A percentile compares a stretch with the other conserved stretches of the same genome.
These are phyloP conservation scores for Dacryopinax primogenitus DNA, from an alignment of 768 basidiomycete genomes.

Conservation along the genomic window DNA sequence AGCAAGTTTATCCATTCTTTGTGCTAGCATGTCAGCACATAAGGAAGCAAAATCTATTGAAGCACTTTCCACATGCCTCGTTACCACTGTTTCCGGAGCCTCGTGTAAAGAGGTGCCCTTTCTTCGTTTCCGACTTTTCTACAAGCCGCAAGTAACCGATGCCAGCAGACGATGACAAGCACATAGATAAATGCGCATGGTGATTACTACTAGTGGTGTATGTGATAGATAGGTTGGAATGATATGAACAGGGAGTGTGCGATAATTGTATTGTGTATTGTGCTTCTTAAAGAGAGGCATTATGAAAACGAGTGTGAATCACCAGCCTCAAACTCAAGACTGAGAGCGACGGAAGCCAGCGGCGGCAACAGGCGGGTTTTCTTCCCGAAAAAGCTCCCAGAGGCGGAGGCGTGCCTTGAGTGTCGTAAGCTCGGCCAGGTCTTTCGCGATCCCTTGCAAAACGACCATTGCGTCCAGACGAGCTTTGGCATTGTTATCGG, in stretches of 20 bases:
- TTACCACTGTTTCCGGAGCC: no score
- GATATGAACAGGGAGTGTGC: no score
- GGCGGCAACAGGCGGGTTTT: neutral
- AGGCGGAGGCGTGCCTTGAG: neutral
- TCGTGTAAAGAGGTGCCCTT: no score
- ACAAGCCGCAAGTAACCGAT: neutral
- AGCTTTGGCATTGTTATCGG: neutral
- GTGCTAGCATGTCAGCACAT: no score
- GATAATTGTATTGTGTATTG: no score
- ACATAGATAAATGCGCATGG: neutral
- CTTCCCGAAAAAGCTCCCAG: neutral
- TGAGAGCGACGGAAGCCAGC: neutral
- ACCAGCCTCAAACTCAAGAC: neutral
- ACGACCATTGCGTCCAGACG: neutral
- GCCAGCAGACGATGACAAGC: neutral
- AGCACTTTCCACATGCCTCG: no score
- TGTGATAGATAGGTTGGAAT: neutral
- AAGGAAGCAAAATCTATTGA: no score
- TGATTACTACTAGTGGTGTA: neutral
- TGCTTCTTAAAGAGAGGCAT: no score
- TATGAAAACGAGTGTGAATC: neutral
- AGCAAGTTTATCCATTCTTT: no score
- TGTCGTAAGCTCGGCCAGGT: neutral
- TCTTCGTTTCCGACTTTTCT: neutral
- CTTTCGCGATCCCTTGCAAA: neutral